Conservation (phyloP, 73 alveolate genomes). For the Effrenium voratum region DNA sequence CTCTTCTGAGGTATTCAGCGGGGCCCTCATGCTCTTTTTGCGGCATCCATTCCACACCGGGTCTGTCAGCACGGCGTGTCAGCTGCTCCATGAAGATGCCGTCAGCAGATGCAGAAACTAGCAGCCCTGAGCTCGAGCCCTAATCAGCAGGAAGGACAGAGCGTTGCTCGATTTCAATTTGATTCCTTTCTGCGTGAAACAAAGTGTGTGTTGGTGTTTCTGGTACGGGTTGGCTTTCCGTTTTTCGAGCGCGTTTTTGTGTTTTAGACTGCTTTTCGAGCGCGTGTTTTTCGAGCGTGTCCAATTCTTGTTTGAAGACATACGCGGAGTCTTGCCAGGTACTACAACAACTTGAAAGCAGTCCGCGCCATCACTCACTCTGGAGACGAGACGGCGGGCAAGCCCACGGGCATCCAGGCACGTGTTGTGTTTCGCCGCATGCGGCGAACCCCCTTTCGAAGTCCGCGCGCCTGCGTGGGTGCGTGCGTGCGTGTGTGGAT, state of each 20-base stretch:
- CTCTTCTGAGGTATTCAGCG: not conserved
- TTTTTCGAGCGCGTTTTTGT: too few relatives aligned
- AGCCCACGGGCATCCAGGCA: constrained; percentile 58
- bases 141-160: too few relatives aligned
- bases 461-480: not conserved
- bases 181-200: too few relatives aligned
- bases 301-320: too few relatives aligned
- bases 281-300: too few relatives aligned
- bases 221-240: too few relatives aligned
- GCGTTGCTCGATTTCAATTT: too few relatives aligned
- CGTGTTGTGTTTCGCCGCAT: not conserved
- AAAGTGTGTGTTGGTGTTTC: too few relatives aligned
- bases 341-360: constrained; percentile 71
- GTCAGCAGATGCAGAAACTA: too few relatives aligned
- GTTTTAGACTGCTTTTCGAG: too few relatives aligned
- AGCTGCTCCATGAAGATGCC: not conserved
- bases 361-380: constrained; percentile 63
- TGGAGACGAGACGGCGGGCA: constrained; percentile 26
- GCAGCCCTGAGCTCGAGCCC: too few relatives aligned
- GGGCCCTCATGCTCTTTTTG: not conserved
- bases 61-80: not conserved
- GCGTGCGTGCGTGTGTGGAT: not conserved
- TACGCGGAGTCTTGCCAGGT: too few relatives aligned
- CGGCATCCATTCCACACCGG: not conserved
- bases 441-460: not conserved